phyloP scores from a whole-genome alignment of 2,329 filamentous ascomycete genomes.

The Calonectria hawksworthii region DNA sequence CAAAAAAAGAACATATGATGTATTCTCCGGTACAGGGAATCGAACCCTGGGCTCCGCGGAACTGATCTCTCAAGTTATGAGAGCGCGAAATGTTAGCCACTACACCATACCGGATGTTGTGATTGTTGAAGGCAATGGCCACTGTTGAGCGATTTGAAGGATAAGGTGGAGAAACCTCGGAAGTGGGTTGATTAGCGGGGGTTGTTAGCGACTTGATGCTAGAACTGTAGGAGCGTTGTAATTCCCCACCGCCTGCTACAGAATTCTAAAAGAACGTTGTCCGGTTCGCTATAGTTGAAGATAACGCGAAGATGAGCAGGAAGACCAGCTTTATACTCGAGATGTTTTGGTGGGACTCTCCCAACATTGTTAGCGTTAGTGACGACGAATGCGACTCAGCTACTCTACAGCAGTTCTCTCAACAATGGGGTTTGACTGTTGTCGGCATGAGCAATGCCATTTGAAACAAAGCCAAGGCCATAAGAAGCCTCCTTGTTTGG shows the following conservation, averaged over 20 bases:
- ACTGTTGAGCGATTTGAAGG: neutral
- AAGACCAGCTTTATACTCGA: neutral
- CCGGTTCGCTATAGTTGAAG: neutral
- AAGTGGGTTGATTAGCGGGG: neutral
- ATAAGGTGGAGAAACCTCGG: neutral
- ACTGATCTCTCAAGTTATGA: constrained; percentile 41
- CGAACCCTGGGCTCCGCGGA: constrained; percentile 21
- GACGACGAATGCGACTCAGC: neutral
- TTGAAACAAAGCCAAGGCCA: no score
- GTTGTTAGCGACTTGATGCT: neutral
- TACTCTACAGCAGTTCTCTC: neutral
- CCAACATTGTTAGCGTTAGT: neutral
- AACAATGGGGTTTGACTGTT: neutral
- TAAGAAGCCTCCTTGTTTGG: no score
- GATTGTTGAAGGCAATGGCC: neutral
- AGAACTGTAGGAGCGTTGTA: neutral
- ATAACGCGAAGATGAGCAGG: neutral
- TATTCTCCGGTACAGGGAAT: constrained; percentile 18
- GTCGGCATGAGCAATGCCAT: neutral
- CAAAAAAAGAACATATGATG: neutral
- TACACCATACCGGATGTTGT: constrained; percentile 49
- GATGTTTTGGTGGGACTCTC: neutral
- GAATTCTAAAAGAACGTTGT: neutral
- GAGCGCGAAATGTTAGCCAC: constrained; percentile 52
- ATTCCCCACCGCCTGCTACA: neutral